A percentile compares a stretch with the other conserved stretches of the same genome.
Evolutionary conservation across 331 rosid species (phyloP).

Genomic region (Saraca asoca): DNA sequence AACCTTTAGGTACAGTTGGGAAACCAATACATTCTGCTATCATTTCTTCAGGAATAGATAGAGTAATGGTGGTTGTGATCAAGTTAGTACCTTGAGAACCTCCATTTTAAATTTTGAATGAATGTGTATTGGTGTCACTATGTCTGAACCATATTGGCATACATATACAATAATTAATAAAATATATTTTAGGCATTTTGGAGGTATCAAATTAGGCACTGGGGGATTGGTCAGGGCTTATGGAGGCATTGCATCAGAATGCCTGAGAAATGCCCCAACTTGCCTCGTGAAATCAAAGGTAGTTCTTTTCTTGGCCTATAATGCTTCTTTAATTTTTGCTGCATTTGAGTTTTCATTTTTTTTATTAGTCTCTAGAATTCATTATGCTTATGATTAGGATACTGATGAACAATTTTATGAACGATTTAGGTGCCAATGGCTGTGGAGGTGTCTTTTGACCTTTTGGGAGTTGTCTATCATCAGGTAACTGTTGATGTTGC

Average conservation of each 20-base stretch:
- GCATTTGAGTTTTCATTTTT: constrained; percentile 2
- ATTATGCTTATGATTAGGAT: background rate
- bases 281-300: constrained; percentile 86
- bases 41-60: constrained; percentile 82
- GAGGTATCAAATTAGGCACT: constrained; percentile 89
- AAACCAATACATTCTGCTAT: constrained; percentile 88
- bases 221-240: constrained; percentile 95
- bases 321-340: constrained; percentile 24
- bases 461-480: constrained; percentile 74
- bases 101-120: constrained; percentile 8
- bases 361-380: constrained; percentile 9
- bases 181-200: constrained; percentile 62
- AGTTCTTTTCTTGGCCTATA: constrained; percentile 27
- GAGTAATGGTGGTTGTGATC: constrained; percentile 94
- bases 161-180: too few relatives aligned
- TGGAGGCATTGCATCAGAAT: constrained; percentile 92
- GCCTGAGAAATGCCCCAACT: constrained; percentile 80
- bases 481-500: constrained; percentile 58
- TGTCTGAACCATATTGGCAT: constrained; percentile 18
- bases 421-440: constrained; percentile 77
- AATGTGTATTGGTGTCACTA: constrained; percentile 10
- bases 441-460: constrained; percentile 81
- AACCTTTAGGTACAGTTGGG: constrained; percentile 92
- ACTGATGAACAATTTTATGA: constrained; percentile 24
- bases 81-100: constrained; percentile 49